These are phyloP conservation scores for Neopestalotiopsis clavispora DNA, from an alignment of 2,329 filamentous ascomycete genomes.

Conservation along the genomic window DNA sequence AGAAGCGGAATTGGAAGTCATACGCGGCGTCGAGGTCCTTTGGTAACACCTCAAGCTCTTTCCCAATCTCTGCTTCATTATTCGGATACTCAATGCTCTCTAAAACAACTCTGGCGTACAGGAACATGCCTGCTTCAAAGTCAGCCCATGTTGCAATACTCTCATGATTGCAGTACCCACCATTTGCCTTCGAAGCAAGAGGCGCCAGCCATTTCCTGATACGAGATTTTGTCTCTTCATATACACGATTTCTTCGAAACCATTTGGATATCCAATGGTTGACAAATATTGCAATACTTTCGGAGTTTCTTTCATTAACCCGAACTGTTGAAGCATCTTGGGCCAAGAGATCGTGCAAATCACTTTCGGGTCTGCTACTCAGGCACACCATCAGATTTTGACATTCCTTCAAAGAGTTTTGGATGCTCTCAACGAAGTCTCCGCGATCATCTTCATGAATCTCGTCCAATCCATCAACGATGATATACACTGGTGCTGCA, in stretches of 20 bases:
- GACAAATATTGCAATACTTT: conserved; percentile 29
- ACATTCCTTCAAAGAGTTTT: conserved; percentile 19
- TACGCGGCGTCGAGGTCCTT: neutral
- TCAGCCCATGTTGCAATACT: neutral
- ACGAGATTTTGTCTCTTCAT: neutral
- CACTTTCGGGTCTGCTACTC: conserved; percentile 31
- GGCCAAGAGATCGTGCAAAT: conserved; percentile 25
- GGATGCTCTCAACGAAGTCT: conserved; percentile 21
- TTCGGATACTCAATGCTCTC: conserved; percentile 24
- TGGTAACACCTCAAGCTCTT: neutral
- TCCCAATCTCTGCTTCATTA: conserved; percentile 21
- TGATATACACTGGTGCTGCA: conserved; percentile 26
- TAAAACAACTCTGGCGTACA: conserved; percentile 35
- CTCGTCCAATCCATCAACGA: conserved; percentile 38
- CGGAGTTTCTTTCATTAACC: conserved; percentile 27
- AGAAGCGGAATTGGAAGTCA: neutral
- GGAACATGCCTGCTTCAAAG: conserved; percentile 35
- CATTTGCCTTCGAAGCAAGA: neutral
- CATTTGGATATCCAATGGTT: conserved; percentile 21
- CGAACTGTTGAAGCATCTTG: conserved; percentile 21
- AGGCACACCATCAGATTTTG: conserved; percentile 27
- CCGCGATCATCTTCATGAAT: conserved; percentile 26
- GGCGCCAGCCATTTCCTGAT: neutral
- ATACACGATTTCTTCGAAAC: conserved; percentile 23
- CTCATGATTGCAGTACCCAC: neutral